Percentiles rank a stretch among this genome's conserved stretches.
phyloP scores from a whole-genome alignment of 345 rosid genomes.

The Brassica incana region DNA sequence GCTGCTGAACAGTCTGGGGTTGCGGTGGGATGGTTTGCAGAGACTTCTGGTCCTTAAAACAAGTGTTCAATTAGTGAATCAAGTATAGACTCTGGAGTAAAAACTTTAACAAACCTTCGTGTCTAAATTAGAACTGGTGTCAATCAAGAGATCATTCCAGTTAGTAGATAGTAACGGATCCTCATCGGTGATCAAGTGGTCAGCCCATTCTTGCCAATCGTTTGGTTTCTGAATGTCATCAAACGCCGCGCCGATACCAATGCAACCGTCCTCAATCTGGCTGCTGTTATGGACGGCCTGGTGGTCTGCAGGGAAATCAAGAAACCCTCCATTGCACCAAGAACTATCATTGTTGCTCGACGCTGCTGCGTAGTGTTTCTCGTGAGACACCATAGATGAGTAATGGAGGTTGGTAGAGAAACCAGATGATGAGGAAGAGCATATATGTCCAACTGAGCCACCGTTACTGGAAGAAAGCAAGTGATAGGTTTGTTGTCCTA shows the following conservation, averaged over 20 bases:
- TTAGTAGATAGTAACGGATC: constrained; percentile 58
- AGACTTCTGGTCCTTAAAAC: constrained; percentile 23
- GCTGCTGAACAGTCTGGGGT: constrained; percentile 47
- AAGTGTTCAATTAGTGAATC: constrained; percentile 14
- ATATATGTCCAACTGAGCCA: constrained; percentile 75
- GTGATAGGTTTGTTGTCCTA: constrained; percentile 48
- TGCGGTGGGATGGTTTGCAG: constrained; percentile 33
- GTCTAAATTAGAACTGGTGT: constrained; percentile 54
- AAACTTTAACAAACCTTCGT: constrained; percentile 57
- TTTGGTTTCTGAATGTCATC: constrained; percentile 55
- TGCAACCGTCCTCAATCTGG: constrained; percentile 26
- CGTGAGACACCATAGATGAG: constrained; percentile 44
- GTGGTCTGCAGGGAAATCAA: constrained; percentile 59
- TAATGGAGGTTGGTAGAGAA: constrained; percentile 71
- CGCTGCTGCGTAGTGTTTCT: constrained; percentile 54
- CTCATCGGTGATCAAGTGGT: constrained; percentile 78
- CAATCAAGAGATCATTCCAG: constrained; percentile 77
- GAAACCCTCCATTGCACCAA: constrained; percentile 61
- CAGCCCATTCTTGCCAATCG: constrained; percentile 99
- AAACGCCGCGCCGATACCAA: constrained; percentile 41
- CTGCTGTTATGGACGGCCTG: constrained; percentile 49
- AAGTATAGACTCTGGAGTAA: background rate
- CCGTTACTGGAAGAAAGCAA: constrained; percentile 45
- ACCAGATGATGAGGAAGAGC: constrained; percentile 72
- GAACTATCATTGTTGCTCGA: constrained; percentile 49